Evolutionary conservation across 1,139 yeast genomes (phyloP).

Genomic region (Casaregolazyma suthepensis): DNA sequence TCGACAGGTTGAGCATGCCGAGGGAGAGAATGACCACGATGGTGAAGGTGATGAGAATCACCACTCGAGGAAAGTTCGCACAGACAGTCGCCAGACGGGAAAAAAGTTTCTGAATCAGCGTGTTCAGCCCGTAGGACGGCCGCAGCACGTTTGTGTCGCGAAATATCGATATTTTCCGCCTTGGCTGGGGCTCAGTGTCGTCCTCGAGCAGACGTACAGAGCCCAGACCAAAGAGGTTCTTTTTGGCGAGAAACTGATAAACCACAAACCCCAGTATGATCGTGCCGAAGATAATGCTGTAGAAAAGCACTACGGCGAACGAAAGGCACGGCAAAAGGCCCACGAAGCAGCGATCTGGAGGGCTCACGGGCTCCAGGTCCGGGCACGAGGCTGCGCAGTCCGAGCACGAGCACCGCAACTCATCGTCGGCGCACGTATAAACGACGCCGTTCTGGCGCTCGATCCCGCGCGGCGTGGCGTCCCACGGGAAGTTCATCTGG

Average conservation of each 20-base stretch:
- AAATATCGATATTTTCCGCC: constrained; percentile 5
- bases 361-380: constrained; percentile 36
- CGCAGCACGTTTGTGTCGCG: constrained; percentile 18
- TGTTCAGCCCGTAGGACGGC: constrained; percentile 40
- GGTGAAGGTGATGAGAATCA: constrained; percentile 43
- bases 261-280: constrained; percentile 36
- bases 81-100: constrained; percentile 42
- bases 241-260: constrained; percentile 11
- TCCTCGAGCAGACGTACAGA: constrained; percentile 17
- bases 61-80: constrained; percentile 46
- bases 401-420: constrained; percentile 79
- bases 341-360: constrained; percentile 44
- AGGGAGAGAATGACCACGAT: constrained; percentile 44
- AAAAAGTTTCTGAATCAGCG: constrained; percentile 41
- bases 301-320: constrained; percentile 49
- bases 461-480: constrained; percentile 29
- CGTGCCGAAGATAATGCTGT: constrained; percentile 39
- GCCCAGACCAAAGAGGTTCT: constrained; percentile 8
- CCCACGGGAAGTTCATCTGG: constrained; percentile 73
- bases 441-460: constrained; percentile 34
- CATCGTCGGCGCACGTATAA: constrained; percentile 55
- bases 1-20: constrained; percentile 47
- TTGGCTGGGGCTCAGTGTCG: constrained; percentile 21
- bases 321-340: constrained; percentile 72
- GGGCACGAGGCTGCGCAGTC: constrained; percentile 88